Conservation (phyloP, 257 asterid genomes). For the Echium plantagineum region DNA sequence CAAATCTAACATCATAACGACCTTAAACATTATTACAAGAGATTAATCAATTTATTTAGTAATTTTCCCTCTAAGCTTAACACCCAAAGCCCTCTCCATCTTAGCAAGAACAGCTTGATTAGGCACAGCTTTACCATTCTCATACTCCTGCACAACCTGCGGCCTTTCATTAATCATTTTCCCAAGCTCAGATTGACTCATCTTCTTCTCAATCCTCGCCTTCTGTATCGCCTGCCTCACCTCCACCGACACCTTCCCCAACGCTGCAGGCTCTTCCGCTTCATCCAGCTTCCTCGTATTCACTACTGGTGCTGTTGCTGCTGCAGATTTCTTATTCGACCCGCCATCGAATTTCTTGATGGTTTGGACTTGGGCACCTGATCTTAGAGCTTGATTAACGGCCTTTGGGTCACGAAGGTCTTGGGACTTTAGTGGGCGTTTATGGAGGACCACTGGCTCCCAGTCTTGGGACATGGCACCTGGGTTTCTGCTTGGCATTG, state of each 20-base stretch:
- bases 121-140: slow-evolving; percentile 41
- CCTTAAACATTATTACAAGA: no score
- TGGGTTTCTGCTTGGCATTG: slow-evolving; percentile 24
- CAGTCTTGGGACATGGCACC: slow-evolving; percentile 28
- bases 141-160: slow-evolving; percentile 35
- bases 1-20: no score
- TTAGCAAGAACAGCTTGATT: slow-evolving; percentile 31
- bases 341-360: slow-evolving; percentile 32
- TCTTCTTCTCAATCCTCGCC: slow-evolving; percentile 37
- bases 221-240: slow-evolving; percentile 35
- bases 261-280: slow-evolving; percentile 37
- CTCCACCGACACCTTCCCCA: slow-evolving; percentile 22
- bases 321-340: slow-evolving; percentile 17
- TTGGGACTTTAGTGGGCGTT: slow-evolving; percentile 19
- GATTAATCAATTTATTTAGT: not conserved
- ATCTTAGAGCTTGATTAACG: slow-evolving; percentile 32
- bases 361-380: slow-evolving; percentile 28
- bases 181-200: slow-evolving; percentile 35
- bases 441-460: slow-evolving; percentile 38
- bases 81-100: slow-evolving; percentile 33
- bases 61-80: slow-evolving; percentile 27
- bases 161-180: slow-evolving; percentile 32
- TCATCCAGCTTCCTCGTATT: slow-evolving; percentile 28
- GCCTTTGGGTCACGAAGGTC: slow-evolving; percentile 13
- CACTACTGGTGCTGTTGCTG: slow-evolving; percentile 1